Conservation (phyloP, 495 filamentous ascomycete species). For the Penicillium salamii region DNA sequence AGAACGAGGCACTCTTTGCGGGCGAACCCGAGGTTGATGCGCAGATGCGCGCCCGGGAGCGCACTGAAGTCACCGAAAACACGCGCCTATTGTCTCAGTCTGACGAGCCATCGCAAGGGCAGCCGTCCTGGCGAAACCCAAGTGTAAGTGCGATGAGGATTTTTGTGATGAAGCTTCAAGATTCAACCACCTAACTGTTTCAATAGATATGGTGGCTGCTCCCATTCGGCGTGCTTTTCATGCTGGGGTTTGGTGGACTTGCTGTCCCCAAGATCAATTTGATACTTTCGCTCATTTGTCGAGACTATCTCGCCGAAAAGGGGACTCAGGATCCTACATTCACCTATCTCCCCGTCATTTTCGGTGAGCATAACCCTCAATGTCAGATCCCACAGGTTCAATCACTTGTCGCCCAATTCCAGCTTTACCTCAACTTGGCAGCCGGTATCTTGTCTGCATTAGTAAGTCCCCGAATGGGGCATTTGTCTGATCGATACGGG, state of each 20-base stretch:
- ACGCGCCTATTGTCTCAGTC: conserved; percentile 1
- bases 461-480: conserved; percentile 76
- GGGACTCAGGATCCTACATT: conserved; percentile 53
- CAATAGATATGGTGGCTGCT: conserved; percentile 80
- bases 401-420: conserved; percentile 70
- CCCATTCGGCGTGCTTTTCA: conserved; percentile 69
- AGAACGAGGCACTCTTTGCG: conserved; percentile 28
- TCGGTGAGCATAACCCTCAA: conserved; percentile 66
- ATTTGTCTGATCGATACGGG: conserved; percentile 85
- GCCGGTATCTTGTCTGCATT: conserved; percentile 71
- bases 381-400: conserved; percentile 73
- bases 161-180: background rate
- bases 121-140: conserved; percentile 15
- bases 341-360: conserved; percentile 59
- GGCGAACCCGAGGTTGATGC: conserved; percentile 19
- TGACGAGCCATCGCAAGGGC: background rate
- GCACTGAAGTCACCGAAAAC: conserved; percentile 3
- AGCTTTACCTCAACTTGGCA: conserved; percentile 67
- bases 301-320: conserved; percentile 68
- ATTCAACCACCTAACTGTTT: conserved; percentile 10
- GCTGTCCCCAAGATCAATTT: conserved; percentile 78
- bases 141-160: conserved; percentile 16
- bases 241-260: conserved; percentile 79
- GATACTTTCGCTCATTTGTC: conserved; percentile 77
- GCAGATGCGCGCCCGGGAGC: conserved; percentile 8